Base-by-base conservation (phyloP, 2,329 filamentous ascomycete species). In the Penicillium sp. region DNA sequence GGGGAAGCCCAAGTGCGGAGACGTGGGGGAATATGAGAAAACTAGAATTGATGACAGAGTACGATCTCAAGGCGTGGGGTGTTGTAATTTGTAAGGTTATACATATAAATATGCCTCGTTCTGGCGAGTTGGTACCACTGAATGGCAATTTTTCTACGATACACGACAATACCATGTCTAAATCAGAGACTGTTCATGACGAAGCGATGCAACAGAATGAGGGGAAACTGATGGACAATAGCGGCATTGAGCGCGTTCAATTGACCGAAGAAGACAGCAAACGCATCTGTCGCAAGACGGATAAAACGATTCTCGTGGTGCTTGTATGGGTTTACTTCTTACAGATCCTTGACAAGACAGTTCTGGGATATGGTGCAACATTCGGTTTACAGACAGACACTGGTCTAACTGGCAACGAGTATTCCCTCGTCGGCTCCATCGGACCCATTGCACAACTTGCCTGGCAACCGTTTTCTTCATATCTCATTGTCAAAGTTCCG, bases 251-350 rank as follows among this genome's bases (percentile, higher is more conserved):
- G 7, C 66, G 65, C 2, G 56, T 70, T 7, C 57, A 63, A 5
- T 43, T 73, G 41, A 72, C 69, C 0, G 70, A 72, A 23, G 65
- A 67, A 30, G 70, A 72, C 36, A 81, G 79, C 68, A 79, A 76
- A 59, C 78, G 79, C 9, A 86, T 87, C 57, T 77, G 80, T 26
- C 78, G 76, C 39, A 86, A 86, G 69, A 87, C 84, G 1, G 85
- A 88, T 64, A 77, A 75, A 45, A 76, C 77, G 27, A 84, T 88
- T 51, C 75, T 88, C 1, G 34, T 70, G 13, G 69, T 78, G 18
- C 63, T 78, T 8, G 63, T 73, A n/a, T 78, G 76, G 76, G 73
- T 77, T 8, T 78, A 78, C 54, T 76, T 78, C 56, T 61, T 78
- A 10, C 76, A 78, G 54, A 78, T 84, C 34, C 75, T 85, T n/a